A percentile compares a stretch with the other conserved stretches of the same genome.
Evolutionary conservation across 106 monocot genomes (phyloP).

Genomic region (Triglochin maritima): DNA sequence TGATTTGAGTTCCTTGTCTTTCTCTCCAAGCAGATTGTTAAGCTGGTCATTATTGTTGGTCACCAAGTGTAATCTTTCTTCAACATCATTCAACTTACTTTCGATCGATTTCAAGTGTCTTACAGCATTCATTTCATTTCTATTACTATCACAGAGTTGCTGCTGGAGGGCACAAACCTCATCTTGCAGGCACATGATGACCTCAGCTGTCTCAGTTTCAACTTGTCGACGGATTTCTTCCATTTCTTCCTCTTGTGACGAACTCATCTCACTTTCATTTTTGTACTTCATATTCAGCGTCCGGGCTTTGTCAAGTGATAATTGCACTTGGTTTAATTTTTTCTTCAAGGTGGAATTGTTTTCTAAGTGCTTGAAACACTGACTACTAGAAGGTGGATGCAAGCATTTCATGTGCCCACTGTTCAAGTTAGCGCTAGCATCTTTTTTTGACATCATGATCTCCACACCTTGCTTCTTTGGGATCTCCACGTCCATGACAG

Average conservation of each 20-base stretch:
- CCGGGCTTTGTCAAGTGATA: conserved; percentile 47
- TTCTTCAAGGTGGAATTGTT: conserved; percentile 40
- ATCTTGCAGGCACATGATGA: conserved; percentile 84
- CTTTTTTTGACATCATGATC: conserved; percentile 28
- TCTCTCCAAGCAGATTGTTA: conserved; percentile 34
- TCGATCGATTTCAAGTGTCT: conserved; percentile 27
- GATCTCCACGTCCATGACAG: conserved; percentile 36
- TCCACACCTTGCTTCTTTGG: conserved; percentile 35
- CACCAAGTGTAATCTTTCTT: conserved; percentile 31
- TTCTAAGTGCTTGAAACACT: conserved; percentile 16
- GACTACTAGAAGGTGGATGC: background rate
- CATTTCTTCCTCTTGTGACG: conserved; percentile 53
- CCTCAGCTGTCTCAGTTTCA: conserved; percentile 86
- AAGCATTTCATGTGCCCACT: conserved; percentile 5
- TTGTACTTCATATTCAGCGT: conserved; percentile 36
- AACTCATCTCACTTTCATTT: conserved; percentile 34
- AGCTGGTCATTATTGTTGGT: conserved; percentile 44
- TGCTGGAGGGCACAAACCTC: conserved; percentile 48
- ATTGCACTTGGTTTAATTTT: conserved; percentile 56
- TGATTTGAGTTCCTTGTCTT: conserved; percentile 26
- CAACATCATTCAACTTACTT: conserved; percentile 30
- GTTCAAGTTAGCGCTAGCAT: conserved; percentile 9
- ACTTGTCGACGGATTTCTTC: conserved; percentile 69
- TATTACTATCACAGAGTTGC: conserved; percentile 32
- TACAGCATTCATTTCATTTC: conserved; percentile 32